Conservation (phyloP, 441 rosid species). For the Cnidoscolus chayamansa region DNA sequence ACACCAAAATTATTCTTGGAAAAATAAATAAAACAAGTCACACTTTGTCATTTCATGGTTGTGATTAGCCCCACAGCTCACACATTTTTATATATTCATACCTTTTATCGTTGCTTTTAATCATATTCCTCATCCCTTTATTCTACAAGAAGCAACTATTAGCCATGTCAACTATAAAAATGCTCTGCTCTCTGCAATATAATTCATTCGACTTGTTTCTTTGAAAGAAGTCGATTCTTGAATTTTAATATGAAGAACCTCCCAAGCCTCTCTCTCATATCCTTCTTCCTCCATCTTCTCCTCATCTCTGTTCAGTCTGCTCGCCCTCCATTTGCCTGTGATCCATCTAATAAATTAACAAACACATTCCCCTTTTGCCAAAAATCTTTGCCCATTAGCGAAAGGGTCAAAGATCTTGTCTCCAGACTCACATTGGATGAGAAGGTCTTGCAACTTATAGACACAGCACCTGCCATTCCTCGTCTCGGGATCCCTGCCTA, state of each 20-base stretch:
- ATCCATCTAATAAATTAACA: slow-evolving; percentile 44
- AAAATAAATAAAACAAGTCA: not conserved
- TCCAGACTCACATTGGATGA: slow-evolving; percentile 61
- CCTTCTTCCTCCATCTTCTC: slow-evolving; percentile 15
- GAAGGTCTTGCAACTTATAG: slow-evolving; percentile 63
- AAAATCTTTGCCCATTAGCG: slow-evolving; percentile 39
- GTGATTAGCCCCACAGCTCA: not conserved
- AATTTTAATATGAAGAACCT: slow-evolving; percentile 23
- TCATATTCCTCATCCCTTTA: not conserved
- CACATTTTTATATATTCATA: too few species aligned
- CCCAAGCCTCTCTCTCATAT: slow-evolving; percentile 9
- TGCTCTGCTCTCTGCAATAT: not conserved
- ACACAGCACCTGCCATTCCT: slow-evolving; percentile 58
- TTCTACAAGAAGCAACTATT: too few species aligned
- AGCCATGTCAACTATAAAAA: not conserved
- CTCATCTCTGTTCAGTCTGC: slow-evolving; percentile 27
- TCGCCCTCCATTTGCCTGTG: slow-evolving; percentile 57
- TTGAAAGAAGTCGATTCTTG: not conserved
- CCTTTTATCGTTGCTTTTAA: not conserved
- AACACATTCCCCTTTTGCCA: slow-evolving; percentile 45
- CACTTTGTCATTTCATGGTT: not conserved
- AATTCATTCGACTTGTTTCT: not conserved
- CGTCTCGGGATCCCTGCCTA: slow-evolving; percentile 64
- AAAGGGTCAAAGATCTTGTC: slow-evolving; percentile 56
- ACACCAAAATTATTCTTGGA: not conserved